Conservation (phyloP, 1,139 yeast genomes). For the Scheffersomyces cryptocercus region DNA sequence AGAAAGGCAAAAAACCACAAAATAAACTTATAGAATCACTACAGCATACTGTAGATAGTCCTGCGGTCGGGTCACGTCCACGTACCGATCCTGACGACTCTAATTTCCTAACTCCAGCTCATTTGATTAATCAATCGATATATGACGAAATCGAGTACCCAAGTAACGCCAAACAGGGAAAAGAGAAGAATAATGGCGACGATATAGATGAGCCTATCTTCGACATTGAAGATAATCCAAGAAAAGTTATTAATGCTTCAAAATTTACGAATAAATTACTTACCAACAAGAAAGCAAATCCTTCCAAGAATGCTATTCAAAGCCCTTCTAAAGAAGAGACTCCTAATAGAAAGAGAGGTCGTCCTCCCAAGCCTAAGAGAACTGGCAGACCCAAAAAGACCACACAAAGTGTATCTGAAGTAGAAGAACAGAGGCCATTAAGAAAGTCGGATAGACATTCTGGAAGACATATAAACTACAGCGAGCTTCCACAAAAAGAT, state of each 20-base stretch:
- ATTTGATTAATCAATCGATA: constrained; percentile 3
- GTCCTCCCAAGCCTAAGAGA: constrained; percentile 10
- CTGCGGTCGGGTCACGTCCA: neutral
- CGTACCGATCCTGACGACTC: neutral
- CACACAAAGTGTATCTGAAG: too few species aligned
- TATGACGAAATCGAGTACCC: constrained; percentile 2
- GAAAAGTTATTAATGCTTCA: too few species aligned
- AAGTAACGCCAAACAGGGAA: neutral
- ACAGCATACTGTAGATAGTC: too few species aligned
- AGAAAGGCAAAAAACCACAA: neutral
- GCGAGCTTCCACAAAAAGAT: too few species aligned
- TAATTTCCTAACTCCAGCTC: constrained; percentile 4
- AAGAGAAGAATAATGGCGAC: too few species aligned
- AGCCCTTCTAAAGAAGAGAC: neutral
- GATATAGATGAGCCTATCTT: too few species aligned
- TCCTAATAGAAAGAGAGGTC: constrained; percentile 2
- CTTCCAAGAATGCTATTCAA: too few species aligned
- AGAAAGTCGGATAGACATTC: constrained; percentile 10
- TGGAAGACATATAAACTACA: constrained; percentile 5
- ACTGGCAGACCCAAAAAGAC: constrained; percentile 1
- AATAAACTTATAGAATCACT: neutral
- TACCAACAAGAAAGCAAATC: too few species aligned
- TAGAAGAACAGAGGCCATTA: too few species aligned
- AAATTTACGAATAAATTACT: too few species aligned
- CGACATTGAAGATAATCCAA: too few species aligned